These are phyloP conservation scores for Phialemonium atrogriseum DNA, from an alignment of 2,329 filamentous ascomycete genomes.

Conservation along the genomic window DNA sequence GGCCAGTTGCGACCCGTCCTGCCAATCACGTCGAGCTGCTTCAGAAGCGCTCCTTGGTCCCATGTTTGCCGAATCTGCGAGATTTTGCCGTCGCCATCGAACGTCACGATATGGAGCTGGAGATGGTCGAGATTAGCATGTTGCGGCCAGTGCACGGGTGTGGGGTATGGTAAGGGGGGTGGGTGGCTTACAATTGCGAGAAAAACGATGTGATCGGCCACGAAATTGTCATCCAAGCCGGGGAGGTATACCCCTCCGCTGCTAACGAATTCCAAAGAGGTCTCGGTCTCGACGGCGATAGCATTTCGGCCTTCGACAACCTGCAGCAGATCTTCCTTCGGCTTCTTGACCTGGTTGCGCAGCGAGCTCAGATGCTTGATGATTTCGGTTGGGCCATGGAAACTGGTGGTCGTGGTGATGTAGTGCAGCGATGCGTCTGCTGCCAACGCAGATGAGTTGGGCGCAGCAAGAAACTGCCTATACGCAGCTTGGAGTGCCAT, in stretches of 20 bases:
- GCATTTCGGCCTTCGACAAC: conserved; percentile 63
- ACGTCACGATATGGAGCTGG: conserved; percentile 81
- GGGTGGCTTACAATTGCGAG: conserved; percentile 67
- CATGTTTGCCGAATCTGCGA: conserved; percentile 81
- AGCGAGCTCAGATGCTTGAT: conserved; percentile 71
- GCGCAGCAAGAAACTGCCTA: conserved; percentile 63
- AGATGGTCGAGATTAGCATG: conserved; percentile 1
- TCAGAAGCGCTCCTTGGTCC: conserved; percentile 91
- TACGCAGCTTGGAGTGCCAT: conserved; percentile 51
- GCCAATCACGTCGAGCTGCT: conserved; percentile 89
- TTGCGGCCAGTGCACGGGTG: not conserved
- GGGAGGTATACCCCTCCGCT: conserved; percentile 84
- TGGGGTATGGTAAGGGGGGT: conserved; percentile 4
- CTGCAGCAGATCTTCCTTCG: conserved; percentile 67
- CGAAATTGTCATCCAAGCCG: conserved; percentile 86
- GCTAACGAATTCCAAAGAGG: conserved; percentile 69
- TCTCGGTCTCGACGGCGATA: conserved; percentile 72
- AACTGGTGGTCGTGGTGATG: conserved; percentile 74
- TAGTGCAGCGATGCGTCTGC: conserved; percentile 70
- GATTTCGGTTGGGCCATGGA: conserved; percentile 65
- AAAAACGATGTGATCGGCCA: conserved; percentile 71
- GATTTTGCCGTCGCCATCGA: conserved; percentile 71
- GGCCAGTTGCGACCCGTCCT: conserved; percentile 89
- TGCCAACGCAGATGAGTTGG: conserved; percentile 54
- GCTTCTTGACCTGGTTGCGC: conserved; percentile 71